These are phyloP conservation scores for Coprinopsis marcescibilis DNA, from an alignment of 768 basidiomycete genomes.

Conservation along the genomic window DNA sequence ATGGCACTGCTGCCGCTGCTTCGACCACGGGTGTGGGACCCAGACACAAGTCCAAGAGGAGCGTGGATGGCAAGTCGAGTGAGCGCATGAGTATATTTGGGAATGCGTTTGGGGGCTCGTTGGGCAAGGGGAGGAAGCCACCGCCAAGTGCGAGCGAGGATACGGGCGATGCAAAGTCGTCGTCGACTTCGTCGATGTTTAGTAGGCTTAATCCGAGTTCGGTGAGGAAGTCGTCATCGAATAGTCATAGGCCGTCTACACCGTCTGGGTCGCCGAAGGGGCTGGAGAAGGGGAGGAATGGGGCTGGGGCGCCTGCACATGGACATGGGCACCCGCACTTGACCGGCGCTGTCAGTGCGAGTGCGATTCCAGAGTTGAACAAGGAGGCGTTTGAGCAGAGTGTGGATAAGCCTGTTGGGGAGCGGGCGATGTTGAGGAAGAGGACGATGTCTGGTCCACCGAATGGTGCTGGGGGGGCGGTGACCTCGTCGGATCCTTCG, in stretches of 20 bases:
- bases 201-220: conserved; percentile 37
- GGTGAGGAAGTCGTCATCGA: conserved; percentile 37
- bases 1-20: background rate
- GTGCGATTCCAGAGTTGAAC: background rate
- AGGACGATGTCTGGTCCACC: conserved; percentile 37
- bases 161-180: conserved; percentile 32
- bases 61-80: conserved; percentile 41
- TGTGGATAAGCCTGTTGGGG: conserved; percentile 17
- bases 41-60: conserved; percentile 45
- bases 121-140: conserved; percentile 74
- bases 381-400: conserved; percentile 16
- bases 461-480: conserved; percentile 10
- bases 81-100: conserved; percentile 86
- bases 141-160: conserved; percentile 44
- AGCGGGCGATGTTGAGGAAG: conserved; percentile 43
- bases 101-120: conserved; percentile 48
- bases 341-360: background rate
- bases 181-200: conserved; percentile 35
- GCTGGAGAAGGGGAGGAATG: no score
- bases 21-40: conserved; percentile 15
- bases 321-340: no score
- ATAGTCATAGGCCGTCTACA: conserved; percentile 37
- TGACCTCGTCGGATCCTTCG: conserved; percentile 13
- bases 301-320: no score
- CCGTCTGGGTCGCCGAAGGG: conserved; percentile 19